These are phyloP conservation scores for Mitragyna speciosa DNA, from an alignment of 257 asterid species.

Conservation along the genomic window DNA sequence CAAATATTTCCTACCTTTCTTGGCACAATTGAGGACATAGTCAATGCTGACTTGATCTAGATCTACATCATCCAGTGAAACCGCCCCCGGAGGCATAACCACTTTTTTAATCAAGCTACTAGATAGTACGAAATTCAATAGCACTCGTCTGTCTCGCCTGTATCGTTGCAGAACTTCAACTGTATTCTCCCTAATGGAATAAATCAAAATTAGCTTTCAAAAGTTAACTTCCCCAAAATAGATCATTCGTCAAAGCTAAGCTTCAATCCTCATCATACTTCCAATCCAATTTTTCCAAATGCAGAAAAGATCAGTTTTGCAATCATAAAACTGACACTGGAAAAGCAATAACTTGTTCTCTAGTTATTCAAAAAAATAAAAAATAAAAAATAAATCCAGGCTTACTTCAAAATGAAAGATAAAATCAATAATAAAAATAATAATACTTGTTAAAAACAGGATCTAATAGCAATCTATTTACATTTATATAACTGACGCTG, in stretches of 20 bases:
- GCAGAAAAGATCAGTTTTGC: no score
- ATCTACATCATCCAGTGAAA: constrained; percentile 94
- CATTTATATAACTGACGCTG: no score
- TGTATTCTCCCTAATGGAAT: constrained; percentile 56
- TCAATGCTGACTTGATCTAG: constrained; percentile 98
- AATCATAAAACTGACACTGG: no score
- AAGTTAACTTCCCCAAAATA: background rate
- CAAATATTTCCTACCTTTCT: constrained; percentile 60
- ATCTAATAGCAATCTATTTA: no score
- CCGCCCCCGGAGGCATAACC: constrained; percentile 98
- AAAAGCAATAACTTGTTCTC: no score
- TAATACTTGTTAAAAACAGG: no score
- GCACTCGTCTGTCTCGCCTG: constrained; percentile 82
- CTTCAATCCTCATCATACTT: no score
- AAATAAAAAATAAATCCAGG: no score
- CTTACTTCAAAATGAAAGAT: no score
- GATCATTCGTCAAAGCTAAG: background rate
- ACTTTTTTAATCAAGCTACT: constrained; percentile 91
- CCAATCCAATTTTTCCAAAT: no score
- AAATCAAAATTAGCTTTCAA: background rate
- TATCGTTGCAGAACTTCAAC: constrained; percentile 79
- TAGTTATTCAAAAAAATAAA: no score
- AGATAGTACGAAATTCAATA: constrained; percentile 74
- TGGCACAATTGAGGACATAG: constrained; percentile 78
- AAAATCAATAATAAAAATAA: no score